A percentile compares a stretch with the other conserved stretches of the same genome.
Evolutionary conservation across 371 early-diverging fungal species (phyloP).

Genomic region (Syncephalastrum monosporum): DNA sequence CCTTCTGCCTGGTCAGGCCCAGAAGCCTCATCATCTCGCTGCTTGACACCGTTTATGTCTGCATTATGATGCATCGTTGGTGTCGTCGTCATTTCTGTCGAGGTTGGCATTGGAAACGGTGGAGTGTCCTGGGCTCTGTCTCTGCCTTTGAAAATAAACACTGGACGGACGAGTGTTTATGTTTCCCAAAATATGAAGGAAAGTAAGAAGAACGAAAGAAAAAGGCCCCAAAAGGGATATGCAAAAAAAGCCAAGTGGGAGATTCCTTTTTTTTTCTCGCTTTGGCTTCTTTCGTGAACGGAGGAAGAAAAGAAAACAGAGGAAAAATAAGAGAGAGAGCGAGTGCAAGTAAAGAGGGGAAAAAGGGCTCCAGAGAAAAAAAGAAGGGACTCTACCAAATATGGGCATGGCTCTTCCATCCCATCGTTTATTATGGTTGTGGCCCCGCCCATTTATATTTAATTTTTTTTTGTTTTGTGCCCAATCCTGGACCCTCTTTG

Average conservation of each 20-base stretch:
- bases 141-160: no score
- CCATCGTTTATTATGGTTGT: neutral
- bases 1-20: no score
- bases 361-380: neutral
- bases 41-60: no score
- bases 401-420: slow-evolving; percentile 1
- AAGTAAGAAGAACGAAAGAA: slow-evolving; percentile 1
- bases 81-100: no score
- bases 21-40: no score
- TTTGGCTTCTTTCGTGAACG: neutral
- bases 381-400: slow-evolving; percentile 1
- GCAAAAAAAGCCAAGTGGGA: neutral
- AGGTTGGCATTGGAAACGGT: no score
- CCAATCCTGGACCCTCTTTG: no score
- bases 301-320: neutral
- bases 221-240: neutral
- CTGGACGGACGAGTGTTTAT: no score
- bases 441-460: neutral
- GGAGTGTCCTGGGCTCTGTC: no score
- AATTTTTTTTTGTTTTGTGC: slow-evolving; percentile 1
- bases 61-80: no score
- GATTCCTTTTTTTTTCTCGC: slow-evolving; percentile 1
- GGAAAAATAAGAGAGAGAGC: slow-evolving; percentile 4
- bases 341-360: neutral
- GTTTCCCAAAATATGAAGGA: neutral